Evolutionary conservation across 1,284 basidiomycete species (phyloP).

Genomic region (Ceratobasidium sp.): DNA sequence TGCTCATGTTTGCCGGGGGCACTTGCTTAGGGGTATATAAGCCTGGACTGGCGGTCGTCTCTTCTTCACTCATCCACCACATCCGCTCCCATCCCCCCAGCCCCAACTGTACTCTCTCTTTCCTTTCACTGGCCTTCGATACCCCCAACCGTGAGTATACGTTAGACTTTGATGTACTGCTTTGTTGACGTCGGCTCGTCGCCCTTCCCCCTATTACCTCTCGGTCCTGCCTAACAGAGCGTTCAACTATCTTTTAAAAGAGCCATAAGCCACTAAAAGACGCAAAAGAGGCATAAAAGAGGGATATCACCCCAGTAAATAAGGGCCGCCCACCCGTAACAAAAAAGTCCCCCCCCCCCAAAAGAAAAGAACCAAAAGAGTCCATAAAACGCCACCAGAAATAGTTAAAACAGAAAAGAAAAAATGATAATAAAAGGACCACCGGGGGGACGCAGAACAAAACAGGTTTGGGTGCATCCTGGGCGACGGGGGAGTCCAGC

Average conservation of each 20-base stretch:
- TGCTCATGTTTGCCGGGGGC: neutral
- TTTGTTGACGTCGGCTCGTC: too few species aligned
- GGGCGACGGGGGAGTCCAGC: slow-evolving; percentile 25
- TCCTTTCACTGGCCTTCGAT: neutral
- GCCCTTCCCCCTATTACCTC: neutral
- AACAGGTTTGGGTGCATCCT: slow-evolving; percentile 19
- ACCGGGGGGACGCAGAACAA: slow-evolving; percentile 6
- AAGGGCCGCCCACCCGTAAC: slow-evolving; percentile 15
- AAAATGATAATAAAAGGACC: slow-evolving; percentile 2
- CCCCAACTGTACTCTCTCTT: neutral
- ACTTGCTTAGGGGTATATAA: neutral
- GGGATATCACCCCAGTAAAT: slow-evolving; percentile 5
- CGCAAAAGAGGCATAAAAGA: slow-evolving; percentile 23
- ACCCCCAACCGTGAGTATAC: neutral
- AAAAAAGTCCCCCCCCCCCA: neutral
- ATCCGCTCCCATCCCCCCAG: neutral
- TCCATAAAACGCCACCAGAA: neutral
- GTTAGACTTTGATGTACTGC: too few species aligned
- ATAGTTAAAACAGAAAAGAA: neutral
- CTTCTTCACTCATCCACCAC: neutral
- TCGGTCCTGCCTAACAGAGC: neutral
- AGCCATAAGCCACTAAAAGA: slow-evolving; percentile 14
- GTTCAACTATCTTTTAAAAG: slow-evolving; percentile 9
- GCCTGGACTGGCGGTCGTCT: neutral
- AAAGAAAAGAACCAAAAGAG: neutral